Evolutionary conservation across 345 rosid species (phyloP), one percentile per base, ranked within the genome.

Genomic region (Brassica incana): DNA sequence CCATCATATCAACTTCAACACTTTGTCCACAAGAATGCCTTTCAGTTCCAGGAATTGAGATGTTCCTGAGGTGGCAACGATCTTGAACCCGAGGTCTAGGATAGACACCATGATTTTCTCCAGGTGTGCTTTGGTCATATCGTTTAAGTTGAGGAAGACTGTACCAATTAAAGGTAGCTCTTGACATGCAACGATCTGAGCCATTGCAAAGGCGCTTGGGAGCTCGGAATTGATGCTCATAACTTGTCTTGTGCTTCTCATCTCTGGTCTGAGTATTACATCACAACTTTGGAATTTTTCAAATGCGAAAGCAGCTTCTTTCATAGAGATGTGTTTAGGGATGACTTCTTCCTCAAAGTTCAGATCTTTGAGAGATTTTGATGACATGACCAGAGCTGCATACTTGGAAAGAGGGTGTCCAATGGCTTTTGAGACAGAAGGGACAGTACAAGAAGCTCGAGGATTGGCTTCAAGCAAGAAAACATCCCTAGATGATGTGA

Each of bases 401-500:
- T 95, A 95, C 77, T 93, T 91, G 36, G 97, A 97, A 77, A 89
- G 83, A 8, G 97, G 99, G 75, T 91, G 98, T 32, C 99, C 99
- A 67, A 91, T 95, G 35, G 97, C 90, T 88, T 95, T 91, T n/a
- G 99, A 93, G 78, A 95, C 98, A 80, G 93, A 95, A 43, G 99
- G 98, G 52, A 95, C 95, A 6, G 98, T 93, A 18, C 97, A 93
- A 27, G 98, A 95, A 80, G 99, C 98, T 68, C 95, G 92, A 25
- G 99, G 98, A 84, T 95, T 95, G 15, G 97, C 99, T 85, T 95
- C 99, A 1, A 95, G 97, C 84, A 95, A 86, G 86, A 86, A 95
- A 76, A 93, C 99, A 69, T 91, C 91, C 36, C 90, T 89, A 29
- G 92, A 85, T 27, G 89, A 74, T 61, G 98, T 86, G 72, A 95